phyloP scores from a whole-genome alignment of 164 flowering plant genomes.

The grape (Vitis vinifera) region ASM3070453v1 NC_081822.1:34899001-34899500 shows the following conservation, averaged over 20 bases:
- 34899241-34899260: slow-evolving; percentile 25
- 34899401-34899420: background rate
- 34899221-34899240: slow-evolving; percentile 18
- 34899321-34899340: slow-evolving; percentile 31
- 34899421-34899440: background rate
- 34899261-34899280: slow-evolving; percentile 27
- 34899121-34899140: slow-evolving; percentile 7
- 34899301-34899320: slow-evolving; percentile 28
- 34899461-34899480: too few relatives aligned
- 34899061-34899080: too few relatives aligned
- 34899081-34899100: too few relatives aligned
- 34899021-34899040: too few relatives aligned
- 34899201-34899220: slow-evolving; percentile 9
- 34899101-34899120: background rate
- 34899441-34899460: too few relatives aligned
- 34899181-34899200: slow-evolving; percentile 7
- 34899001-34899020: too few relatives aligned
- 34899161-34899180: background rate
- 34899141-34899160: background rate
- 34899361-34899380: background rate
- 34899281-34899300: slow-evolving; percentile 31
- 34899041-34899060: too few relatives aligned
- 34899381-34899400: too few relatives aligned
- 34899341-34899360: slow-evolving; percentile 10
- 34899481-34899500: too few relatives aligned